Conservation (phyloP, 805 yeast genomes). For the Metschnikowia picachoensis region DNA sequence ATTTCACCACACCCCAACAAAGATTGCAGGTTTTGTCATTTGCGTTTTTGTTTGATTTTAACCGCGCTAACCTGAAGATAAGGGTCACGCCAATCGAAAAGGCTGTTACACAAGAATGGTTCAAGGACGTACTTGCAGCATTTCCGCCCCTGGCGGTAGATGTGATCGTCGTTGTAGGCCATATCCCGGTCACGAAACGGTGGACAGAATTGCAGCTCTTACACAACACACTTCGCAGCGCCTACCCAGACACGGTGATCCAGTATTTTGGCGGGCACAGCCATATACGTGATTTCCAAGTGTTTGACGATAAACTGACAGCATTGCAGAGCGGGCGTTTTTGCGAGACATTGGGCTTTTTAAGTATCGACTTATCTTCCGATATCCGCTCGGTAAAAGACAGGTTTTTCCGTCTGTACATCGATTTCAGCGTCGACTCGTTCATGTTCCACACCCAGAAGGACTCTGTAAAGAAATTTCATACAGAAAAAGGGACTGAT, state of each 20-base stretch:
- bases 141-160: conserved; percentile 48
- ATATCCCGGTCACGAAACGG: conserved; percentile 56
- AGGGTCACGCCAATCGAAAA: conserved; percentile 60
- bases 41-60: conserved; percentile 78
- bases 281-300: conserved; percentile 80
- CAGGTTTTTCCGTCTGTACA: conserved; percentile 57
- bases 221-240: conserved; percentile 48
- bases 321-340: conserved; percentile 92
- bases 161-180: conserved; percentile 69
- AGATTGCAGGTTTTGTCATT: conserved; percentile 56
- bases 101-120: conserved; percentile 61
- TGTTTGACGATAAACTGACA: conserved; percentile 61
- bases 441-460: conserved; percentile 59
- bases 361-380: conserved; percentile 46
- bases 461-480: conserved; percentile 32
- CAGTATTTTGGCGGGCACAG: conserved; percentile 95
- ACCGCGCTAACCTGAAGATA: conserved; percentile 53
- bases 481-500: conserved; percentile 50
- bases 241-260: conserved; percentile 59
- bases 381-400: conserved; percentile 9
- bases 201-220: conserved; percentile 52
- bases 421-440: conserved; percentile 76
- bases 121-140: conserved; percentile 40
- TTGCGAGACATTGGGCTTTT: conserved; percentile 91
- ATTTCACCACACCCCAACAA: conserved; percentile 59